Percentiles rank a stretch among this genome's conserved stretches.
These are phyloP conservation scores for Pachysolen tannophilus DNA, from an alignment of 805 yeast species.

Conservation along the genomic window DNA sequence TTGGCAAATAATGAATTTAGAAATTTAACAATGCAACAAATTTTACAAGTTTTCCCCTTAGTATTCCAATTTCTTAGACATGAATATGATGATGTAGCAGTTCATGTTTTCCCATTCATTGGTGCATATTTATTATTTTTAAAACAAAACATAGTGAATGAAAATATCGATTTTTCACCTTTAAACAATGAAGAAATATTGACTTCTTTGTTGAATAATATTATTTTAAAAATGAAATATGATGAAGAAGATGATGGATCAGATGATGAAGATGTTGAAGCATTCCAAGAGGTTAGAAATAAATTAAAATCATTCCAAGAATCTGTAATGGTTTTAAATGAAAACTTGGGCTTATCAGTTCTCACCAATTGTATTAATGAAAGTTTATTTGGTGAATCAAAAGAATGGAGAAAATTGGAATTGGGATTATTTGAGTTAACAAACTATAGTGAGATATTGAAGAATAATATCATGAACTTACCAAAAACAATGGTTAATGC, in stretches of 20 bases:
- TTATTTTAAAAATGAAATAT: slow-evolving; percentile 71
- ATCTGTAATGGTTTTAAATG: slow-evolving; percentile 47
- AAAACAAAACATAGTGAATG: slow-evolving; percentile 42
- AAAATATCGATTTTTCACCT: slow-evolving; percentile 20
- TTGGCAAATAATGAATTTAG: slow-evolving; percentile 30
- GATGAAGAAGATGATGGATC: slow-evolving; percentile 54
- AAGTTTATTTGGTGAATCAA: slow-evolving; percentile 20
- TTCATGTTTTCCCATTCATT: slow-evolving; percentile 75
- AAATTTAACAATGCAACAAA: slow-evolving; percentile 31
- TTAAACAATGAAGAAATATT: slow-evolving; percentile 40
- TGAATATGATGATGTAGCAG: slow-evolving; percentile 83
- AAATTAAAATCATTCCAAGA: slow-evolving; percentile 79
- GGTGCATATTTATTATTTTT: slow-evolving; percentile 65
- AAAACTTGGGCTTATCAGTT: slow-evolving; percentile 26
- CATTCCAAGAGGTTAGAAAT: slow-evolving; percentile 71
- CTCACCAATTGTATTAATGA: slow-evolving; percentile 40
- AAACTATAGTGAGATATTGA: slow-evolving; percentile 70
- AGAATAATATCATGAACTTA: slow-evolving; percentile 66
- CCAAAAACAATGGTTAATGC: slow-evolving; percentile 58
- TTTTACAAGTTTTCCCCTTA: slow-evolving; percentile 63
- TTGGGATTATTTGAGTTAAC: slow-evolving; percentile 79
- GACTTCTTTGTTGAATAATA: slow-evolving; percentile 54
- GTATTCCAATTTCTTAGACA: slow-evolving; percentile 64
- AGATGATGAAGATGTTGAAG: slow-evolving; percentile 67
- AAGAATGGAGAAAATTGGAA: slow-evolving; percentile 78